Evolutionary conservation across 768 basidiomycete genomes (phyloP), one percentile per base, ranked within the genome.

Genomic region (Clathrus columnatus): DNA sequence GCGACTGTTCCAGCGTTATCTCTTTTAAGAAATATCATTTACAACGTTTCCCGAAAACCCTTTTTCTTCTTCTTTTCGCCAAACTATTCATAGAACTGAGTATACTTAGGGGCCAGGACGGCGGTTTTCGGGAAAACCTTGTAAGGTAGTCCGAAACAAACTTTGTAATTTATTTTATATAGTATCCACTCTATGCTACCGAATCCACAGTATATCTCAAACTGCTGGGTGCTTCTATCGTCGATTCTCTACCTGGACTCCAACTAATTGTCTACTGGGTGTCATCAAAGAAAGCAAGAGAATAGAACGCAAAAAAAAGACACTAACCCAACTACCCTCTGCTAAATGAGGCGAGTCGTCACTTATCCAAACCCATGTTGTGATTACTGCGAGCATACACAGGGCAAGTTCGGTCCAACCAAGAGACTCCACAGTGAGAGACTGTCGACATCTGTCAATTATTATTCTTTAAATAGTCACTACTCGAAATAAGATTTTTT

Each of bases 401-500:
- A 90, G 65, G 6, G 74, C 77, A 58, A 87, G 82, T 60, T 87
- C 85, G 49, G 83, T 79, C 87, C 87, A 89, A 4, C 84, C 85
- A 16, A 89, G 64, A 0, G 82, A 82, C 67, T 85, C 84, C 6
- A 87, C 81, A 4, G 86, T 85, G 58, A 88, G 69, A 1, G 79
- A 79, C 65, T 87, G 82, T 60, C 84, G 75, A 68, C 88, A 90
- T 60, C 80, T 85, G 59, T 58, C 59, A 52, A 48, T 29, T 26
- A 32, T 30, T 20, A 20, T 2, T 26, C n/a, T 24, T 14, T 24
- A 24, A 30, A 27, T 20, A 14, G 7, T 48, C 24, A 16, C 29
- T 18, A 26, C n/a, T n/a, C n/a, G n/a, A n/a, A n/a, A n/a, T n/a
- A n/a, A n/a, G n/a, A n/a, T n/a, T n/a, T n/a, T n/a, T 63, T 64